Conservation (phyloP, 345 rosid species). For the Gossypium turneri region DNA sequence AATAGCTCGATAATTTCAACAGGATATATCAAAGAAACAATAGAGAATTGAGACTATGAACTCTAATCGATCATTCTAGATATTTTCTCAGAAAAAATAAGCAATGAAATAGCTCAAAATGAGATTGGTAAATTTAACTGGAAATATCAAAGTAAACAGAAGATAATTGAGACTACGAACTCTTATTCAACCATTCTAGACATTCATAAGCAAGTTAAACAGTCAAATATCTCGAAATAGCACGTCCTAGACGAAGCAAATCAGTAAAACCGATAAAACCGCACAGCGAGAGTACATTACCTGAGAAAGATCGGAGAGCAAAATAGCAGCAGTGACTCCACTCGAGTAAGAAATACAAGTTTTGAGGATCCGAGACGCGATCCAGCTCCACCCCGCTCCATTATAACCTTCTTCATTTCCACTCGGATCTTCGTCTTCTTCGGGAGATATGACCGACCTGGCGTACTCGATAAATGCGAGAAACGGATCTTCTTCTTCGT, state of each 20-base stretch:
- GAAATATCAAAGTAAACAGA: background rate
- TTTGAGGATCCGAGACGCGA: constrained; percentile 63
- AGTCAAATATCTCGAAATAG: background rate
- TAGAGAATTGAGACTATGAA: background rate
- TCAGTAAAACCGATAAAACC: background rate
- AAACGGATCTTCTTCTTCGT: constrained; percentile 52
- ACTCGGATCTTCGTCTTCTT: constrained; percentile 25
- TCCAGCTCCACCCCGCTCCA: constrained; percentile 87
- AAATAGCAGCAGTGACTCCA: constrained; percentile 85
- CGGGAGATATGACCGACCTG: constrained; percentile 47
- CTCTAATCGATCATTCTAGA: background rate
- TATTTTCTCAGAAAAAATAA: no score
- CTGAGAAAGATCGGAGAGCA: constrained; percentile 82
- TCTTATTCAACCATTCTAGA: background rate
- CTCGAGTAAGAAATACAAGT: constrained; percentile 84
- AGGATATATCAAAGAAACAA: no score
- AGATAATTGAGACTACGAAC: background rate
- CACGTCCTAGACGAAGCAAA: background rate
- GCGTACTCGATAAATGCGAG: constrained; percentile 75
- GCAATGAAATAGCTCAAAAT: background rate
- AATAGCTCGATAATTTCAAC: no score
- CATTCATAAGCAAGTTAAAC: background rate
- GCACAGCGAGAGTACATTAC: constrained; percentile 22
- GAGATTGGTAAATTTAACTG: background rate
- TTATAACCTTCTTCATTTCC: constrained; percentile 21